Percentiles rank a stretch among this genome's conserved stretches.
phyloP scores from a whole-genome alignment of 768 basidiomycete genomes.

The Collybia sp. region DNA sequence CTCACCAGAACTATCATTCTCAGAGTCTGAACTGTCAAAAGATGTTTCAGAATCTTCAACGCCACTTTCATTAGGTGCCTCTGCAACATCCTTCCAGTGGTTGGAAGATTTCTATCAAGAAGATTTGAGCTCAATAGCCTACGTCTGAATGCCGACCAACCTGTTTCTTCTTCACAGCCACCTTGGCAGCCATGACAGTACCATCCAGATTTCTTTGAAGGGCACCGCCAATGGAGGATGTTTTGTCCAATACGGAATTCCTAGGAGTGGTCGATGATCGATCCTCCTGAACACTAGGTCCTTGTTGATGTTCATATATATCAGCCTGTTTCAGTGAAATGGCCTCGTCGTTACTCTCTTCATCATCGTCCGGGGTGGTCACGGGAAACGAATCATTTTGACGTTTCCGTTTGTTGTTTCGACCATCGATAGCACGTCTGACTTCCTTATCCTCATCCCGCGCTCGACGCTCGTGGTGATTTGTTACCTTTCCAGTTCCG shows the following conservation, averaged over 20 bases:
- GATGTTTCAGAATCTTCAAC: conserved; percentile 54
- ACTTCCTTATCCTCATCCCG: conserved; percentile 56
- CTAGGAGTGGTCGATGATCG: no score
- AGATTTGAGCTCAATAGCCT: conserved; percentile 13
- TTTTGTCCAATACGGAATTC: neutral
- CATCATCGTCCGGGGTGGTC: conserved; percentile 26
- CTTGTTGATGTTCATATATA: no score
- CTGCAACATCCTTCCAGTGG: conserved; percentile 41
- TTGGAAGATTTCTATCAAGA: conserved; percentile 30
- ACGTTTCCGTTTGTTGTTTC: conserved; percentile 45
- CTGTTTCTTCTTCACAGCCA: conserved; percentile 37
- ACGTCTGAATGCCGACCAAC: conserved; percentile 14
- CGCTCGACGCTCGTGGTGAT: conserved; percentile 57
- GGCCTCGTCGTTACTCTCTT: conserved; percentile 19
- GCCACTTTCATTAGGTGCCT: conserved; percentile 15
- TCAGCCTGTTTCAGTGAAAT: neutral
- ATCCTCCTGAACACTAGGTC: no score
- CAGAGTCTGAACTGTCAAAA: conserved; percentile 78
- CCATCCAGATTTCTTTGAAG: conserved; percentile 67
- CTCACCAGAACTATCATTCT: conserved; percentile 39
- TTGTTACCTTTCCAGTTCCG: conserved; percentile 64
- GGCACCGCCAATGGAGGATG: conserved; percentile 51
- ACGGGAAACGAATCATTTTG: conserved; percentile 32
- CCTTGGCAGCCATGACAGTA: conserved; percentile 42
- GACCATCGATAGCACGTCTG: conserved; percentile 46